Percentiles rank a stretch among this genome's conserved stretches.
Conservation (phyloP, 2,329 filamentous ascomycete species). For the Epicoccum nigrum region DNA sequence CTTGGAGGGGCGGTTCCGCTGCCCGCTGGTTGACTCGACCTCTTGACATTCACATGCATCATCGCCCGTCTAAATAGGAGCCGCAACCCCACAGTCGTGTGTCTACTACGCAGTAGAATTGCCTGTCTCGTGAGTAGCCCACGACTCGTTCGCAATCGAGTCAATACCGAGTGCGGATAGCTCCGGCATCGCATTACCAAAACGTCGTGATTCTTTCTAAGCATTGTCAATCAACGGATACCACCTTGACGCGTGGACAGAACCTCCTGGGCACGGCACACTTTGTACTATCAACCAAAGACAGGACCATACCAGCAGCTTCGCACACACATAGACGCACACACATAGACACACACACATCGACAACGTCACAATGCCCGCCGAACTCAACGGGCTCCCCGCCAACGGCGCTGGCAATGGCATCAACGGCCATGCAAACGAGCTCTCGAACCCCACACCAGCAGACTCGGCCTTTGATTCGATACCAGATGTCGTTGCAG, state of each 20-base stretch:
- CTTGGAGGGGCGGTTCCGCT: conserved; percentile 16
- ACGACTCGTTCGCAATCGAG: not conserved
- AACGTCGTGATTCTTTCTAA: conserved; percentile 26
- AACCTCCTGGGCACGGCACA: not conserved
- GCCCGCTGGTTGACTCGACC: conserved; percentile 12
- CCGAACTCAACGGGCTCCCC: conserved; percentile 24
- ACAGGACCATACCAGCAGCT: not conserved
- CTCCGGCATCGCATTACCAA: conserved; percentile 36
- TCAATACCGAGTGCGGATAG: conserved; percentile 8
- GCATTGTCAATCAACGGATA: conserved; percentile 22
- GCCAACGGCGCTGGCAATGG: conserved; percentile 26
- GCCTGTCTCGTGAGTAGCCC: not conserved
- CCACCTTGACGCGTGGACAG: conserved; percentile 3
- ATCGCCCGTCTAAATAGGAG: not conserved
- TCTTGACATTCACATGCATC: conserved; percentile 8
- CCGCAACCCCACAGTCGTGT: not conserved
- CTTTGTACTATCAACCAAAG: not conserved
- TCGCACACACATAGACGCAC: not conserved
- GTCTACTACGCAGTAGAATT: not conserved
- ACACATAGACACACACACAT: not conserved
- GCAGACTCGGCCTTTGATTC: conserved; percentile 52
- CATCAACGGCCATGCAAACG: conserved; percentile 16
- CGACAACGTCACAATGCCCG: conserved; percentile 28
- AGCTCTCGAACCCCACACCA: conserved; percentile 33
- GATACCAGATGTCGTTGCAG: conserved; percentile 54